A percentile compares a stretch with the other conserved stretches of the same genome.
Conservation (phyloP, 768 basidiomycete species). For the Tulasnella sp. region DNA sequence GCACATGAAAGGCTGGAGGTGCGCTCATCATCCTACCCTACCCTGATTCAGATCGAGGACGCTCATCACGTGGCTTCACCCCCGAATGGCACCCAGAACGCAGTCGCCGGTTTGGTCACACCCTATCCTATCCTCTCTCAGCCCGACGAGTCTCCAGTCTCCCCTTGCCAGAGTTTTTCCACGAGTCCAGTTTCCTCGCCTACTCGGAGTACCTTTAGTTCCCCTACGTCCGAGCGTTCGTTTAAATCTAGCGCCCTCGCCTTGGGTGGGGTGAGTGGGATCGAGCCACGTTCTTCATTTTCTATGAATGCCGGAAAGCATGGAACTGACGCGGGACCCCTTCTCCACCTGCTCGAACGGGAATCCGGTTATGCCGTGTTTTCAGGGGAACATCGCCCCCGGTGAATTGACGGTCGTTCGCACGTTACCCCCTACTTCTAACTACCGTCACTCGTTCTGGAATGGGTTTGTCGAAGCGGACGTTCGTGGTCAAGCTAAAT, state of each 20-base stretch:
- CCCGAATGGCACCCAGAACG: background rate
- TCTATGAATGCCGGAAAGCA: background rate
- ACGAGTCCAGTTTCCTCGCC: background rate
- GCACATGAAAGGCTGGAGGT: background rate
- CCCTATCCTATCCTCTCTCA: background rate
- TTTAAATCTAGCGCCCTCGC: background rate
- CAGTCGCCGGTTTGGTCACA: background rate
- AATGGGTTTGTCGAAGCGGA: slow-evolving; percentile 2
- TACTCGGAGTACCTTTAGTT: background rate
- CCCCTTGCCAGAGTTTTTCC: background rate
- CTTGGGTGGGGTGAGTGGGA: background rate
- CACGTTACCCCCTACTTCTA: background rate
- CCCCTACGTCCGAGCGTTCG: background rate
- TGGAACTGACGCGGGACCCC: background rate
- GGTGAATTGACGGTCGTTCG: background rate
- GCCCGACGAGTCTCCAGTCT: background rate
- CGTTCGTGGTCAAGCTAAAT: background rate
- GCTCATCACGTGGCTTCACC: background rate
- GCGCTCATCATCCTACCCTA: background rate
- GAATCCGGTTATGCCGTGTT: background rate
- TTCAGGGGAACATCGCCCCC: background rate
- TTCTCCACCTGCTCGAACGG: background rate
- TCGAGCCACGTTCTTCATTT: background rate
- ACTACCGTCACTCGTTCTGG: background rate
- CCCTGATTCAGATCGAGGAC: background rate